Percentiles rank a stretch among this genome's conserved stretches.
phyloP scores from a whole-genome alignment of 2,329 filamentous ascomycete genomes.

The Chalaropsis thielavioides region DNA sequence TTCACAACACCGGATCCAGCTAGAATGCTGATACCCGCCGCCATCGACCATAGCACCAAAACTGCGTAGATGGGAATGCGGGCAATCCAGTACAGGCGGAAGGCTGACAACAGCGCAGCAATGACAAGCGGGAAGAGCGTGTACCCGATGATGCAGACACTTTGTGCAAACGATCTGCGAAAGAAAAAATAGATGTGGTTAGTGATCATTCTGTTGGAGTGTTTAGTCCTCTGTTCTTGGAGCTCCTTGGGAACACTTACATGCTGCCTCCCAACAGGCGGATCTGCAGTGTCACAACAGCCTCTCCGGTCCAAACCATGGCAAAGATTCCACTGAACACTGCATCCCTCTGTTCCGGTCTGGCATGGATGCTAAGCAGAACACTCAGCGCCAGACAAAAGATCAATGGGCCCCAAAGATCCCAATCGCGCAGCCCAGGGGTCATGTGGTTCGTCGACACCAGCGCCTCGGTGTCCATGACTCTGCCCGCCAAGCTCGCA shows the following conservation, averaged over 20 bases:
- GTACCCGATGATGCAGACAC: constrained; percentile 94
- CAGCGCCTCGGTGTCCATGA: constrained; percentile 48
- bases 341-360: constrained; percentile 64
- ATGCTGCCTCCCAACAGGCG: constrained; percentile 93
- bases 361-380: constrained; percentile 70
- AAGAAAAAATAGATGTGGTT: background rate
- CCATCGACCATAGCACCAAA: constrained; percentile 81
- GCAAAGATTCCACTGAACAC: constrained; percentile 96
- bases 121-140: constrained; percentile 95
- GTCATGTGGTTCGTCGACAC: constrained; percentile 59
- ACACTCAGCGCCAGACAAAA: constrained; percentile 84
- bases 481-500: constrained; percentile 44
- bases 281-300: constrained; percentile 94
- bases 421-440: constrained; percentile 86
- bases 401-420: constrained; percentile 91
- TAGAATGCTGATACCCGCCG: constrained; percentile 88
- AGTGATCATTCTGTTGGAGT: background rate
- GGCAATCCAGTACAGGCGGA: constrained; percentile 63
- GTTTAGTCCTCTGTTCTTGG: no score
- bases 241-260: constrained; percentile 41
- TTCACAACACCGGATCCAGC: constrained; percentile 91
- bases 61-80: constrained; percentile 84
- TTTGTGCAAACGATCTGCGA: constrained; percentile 85
- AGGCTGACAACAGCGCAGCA: constrained; percentile 72
- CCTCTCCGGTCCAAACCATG: constrained; percentile 92